Base-by-base conservation (phyloP, 495 filamentous ascomycete genomes). In the Penicillium chermesinum region DNA sequence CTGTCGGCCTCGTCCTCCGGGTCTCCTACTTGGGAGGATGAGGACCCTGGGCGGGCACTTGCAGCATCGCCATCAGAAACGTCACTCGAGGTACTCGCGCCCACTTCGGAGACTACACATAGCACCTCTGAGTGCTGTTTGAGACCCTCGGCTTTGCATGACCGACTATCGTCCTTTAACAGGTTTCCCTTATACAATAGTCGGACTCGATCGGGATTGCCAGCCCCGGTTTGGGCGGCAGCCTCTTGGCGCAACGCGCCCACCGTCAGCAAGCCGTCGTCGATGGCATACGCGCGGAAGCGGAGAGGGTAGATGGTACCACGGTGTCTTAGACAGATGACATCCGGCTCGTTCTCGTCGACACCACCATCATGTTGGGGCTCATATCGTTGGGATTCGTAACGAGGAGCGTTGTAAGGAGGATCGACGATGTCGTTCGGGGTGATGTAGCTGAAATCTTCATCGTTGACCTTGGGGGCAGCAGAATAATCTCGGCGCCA, bases 131-230 rank as follows among this genome's bases (percentile, higher is more conserved):
- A 83, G 49, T 90, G 83, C 57, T 88, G 83, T 72, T 89, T 87
- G 49, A 91, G 75, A 4, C 85, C 85, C 53, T 90, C 90, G 17
- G 83, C 75, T 47, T 84, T 76, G 55, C 87, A 83, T 3, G 80
- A 76, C n/a, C 69, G 65, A 7, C 70, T 53, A 53, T 83, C 75
- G 50, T 90, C 80, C 58, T 83, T 85, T 33, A 96, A 65, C 14
- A 83, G 75, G 48, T 81, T 82, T 8, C 90, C 90, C 63, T 91
- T 91, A 74, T 91, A 94, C 39, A 90, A 76, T 59, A 96, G 64
- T 55, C 83, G 85, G 52, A 96, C 66, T 7, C 77, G 65, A 36
- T 78, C 71, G n/a, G 79, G 73, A 48, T 83, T 75, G 6, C 72
- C 66, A 12, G 86, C 70, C 19, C 78, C 77, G 53, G 85, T 74